Evolutionary conservation across 257 asterid genomes (phyloP), one percentile per base, ranked within the genome.

Genomic region (Solanum megistacrolobum): DNA sequence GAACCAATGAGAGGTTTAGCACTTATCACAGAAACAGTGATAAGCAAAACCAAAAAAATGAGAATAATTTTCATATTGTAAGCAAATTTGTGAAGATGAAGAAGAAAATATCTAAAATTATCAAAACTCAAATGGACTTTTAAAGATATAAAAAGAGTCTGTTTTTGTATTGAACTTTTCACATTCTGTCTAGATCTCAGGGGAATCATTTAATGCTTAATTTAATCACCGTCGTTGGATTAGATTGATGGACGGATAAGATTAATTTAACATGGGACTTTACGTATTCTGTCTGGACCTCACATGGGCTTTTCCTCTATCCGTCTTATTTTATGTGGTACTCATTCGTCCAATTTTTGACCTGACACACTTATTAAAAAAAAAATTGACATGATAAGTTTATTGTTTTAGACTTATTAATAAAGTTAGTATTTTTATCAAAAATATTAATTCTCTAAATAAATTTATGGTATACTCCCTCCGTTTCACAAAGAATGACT

Each of bases 1-100:
- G 83, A 75, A 75, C 83, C 83, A 75, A 75, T 75, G 9, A 12
- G 55, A 12, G 83, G 83, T 23, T 75, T 75, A 35, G 81, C 46
- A 34, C 20, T 25, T 79, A 29, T 27, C 27, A 43, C 48, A 27
- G 65, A 41, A 46, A 58, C 29, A 4, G 23, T 81, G 68, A 81
- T 18, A 12, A 81, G 16, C 85, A 46, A 81, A 23, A 23, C 34
- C 69, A 46, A 48, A 18, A 16, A 27, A 16, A 81, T 46, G 38
- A 27, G 68, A 18, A 43, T 14, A 81, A 81, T 1, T 21, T 35
- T 73, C 81, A 73, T 73, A 9, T 27, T 71, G n/a, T 32, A 11
- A 25, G 5, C 12, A 71, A 11, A 13, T 27, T 66, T 25, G 71
- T 62, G 71, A n/a, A 62, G 31, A 62, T n/a, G 29, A n/a, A 62